Evolutionary conservation across 805 yeast genomes (phyloP).

Genomic region (Pachysolen tannophilus): DNA sequence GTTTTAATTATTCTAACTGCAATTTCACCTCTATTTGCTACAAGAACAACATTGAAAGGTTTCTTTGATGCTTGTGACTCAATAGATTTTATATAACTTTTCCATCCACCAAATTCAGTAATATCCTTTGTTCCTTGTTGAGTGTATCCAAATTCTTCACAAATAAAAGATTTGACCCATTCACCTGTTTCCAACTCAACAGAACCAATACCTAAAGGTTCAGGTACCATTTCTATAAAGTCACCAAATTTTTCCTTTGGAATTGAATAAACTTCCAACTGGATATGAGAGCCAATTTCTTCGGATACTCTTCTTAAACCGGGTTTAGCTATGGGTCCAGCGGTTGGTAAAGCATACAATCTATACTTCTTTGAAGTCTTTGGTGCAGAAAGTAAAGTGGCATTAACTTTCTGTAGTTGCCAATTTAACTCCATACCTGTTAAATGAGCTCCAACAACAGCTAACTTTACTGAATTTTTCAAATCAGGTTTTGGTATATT

Average conservation of each 20-base stretch:
- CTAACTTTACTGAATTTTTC: slow-evolving; percentile 50
- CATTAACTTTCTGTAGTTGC: slow-evolving; percentile 84
- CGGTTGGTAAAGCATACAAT: slow-evolving; percentile 74
- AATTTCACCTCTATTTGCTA: slow-evolving; percentile 96
- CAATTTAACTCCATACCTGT: slow-evolving; percentile 85
- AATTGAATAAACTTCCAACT: slow-evolving; percentile 75
- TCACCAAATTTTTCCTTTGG: slow-evolving; percentile 74
- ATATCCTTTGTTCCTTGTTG: slow-evolving; percentile 70
- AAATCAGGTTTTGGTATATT: slow-evolving; percentile 36
- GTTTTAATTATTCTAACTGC: slow-evolving; percentile 93
- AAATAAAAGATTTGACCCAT: slow-evolving; percentile 87
- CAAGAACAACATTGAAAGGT: slow-evolving; percentile 79
- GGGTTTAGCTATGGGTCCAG: slow-evolving; percentile 82
- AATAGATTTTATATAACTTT: slow-evolving; percentile 40
- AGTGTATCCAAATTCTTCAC: slow-evolving; percentile 83
- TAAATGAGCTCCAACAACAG: slow-evolving; percentile 96
- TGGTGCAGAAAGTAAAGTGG: slow-evolving; percentile 57
- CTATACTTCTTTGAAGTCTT: slow-evolving; percentile 65
- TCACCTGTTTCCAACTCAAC: slow-evolving; percentile 76
- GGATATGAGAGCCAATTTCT: slow-evolving; percentile 50
- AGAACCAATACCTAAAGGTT: slow-evolving; percentile 92
- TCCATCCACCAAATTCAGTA: slow-evolving; percentile 88
- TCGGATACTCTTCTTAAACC: slow-evolving; percentile 66
- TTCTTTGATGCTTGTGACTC: slow-evolving; percentile 28
- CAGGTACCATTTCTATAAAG: slow-evolving; percentile 84